These are phyloP conservation scores for Magnolia sinica DNA, from an alignment of 164 flowering plant genomes.

Conservation along the genomic window DNA sequence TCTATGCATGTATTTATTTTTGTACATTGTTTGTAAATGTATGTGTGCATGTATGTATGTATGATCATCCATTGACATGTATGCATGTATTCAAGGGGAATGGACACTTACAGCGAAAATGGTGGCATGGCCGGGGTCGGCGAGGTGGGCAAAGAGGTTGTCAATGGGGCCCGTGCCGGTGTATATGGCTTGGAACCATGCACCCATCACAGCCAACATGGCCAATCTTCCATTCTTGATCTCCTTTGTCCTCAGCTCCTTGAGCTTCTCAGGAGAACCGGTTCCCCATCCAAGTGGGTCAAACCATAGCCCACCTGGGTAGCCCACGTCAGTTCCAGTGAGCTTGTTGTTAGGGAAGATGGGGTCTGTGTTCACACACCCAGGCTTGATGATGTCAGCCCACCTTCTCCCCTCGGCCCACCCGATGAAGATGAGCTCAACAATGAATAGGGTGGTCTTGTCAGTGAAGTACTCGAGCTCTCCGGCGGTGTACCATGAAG, in stretches of 20 bases:
- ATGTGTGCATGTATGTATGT: no score
- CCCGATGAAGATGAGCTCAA: conserved; percentile 87
- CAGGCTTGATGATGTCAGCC: conserved; percentile 83
- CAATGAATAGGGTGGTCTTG: conserved; percentile 81
- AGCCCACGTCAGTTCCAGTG: conserved; percentile 94
- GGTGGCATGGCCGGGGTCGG: conserved; percentile 97
- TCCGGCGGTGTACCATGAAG: conserved; percentile 98
- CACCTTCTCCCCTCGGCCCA: conserved; percentile 60
- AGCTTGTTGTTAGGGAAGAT: conserved; percentile 99
- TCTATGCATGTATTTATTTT: not conserved
- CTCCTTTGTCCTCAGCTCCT: conserved; percentile 93
- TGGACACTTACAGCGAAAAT: conserved; percentile 67
- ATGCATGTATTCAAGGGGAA: not conserved
- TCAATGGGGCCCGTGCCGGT: conserved; percentile 97
- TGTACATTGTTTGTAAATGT: not conserved
- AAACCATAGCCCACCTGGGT: conserved; percentile 98
- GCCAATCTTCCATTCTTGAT: conserved; percentile 96
- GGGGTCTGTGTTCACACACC: conserved; percentile 92
- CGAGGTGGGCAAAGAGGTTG: conserved; percentile 95
- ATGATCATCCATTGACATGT: not conserved
- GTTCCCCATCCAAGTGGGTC: conserved; percentile 96
- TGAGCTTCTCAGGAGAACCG: conserved; percentile 69
- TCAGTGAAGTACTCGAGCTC: conserved; percentile 94
- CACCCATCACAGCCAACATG: conserved; percentile 98
- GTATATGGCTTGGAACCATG: conserved; percentile 90